Evolutionary conservation across 192 early-diverging fungal species (phyloP).

Genomic region (Linnemannia schmuckeri): DNA sequence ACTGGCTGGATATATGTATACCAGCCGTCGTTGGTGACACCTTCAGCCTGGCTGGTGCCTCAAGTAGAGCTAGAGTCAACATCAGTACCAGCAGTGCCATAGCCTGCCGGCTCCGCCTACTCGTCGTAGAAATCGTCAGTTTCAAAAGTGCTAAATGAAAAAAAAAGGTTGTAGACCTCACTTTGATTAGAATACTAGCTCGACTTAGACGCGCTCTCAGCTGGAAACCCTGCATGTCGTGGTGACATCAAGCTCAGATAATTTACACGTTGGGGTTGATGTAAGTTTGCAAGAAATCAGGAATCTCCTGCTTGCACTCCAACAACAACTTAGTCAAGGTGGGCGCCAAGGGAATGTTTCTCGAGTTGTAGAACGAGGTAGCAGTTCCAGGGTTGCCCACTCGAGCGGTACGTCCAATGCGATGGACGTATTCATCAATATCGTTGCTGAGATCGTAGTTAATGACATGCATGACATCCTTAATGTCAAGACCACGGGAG

Average conservation of each 20-base stretch:
- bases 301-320: slow-evolving; percentile 72
- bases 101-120: background rate
- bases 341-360: slow-evolving; percentile 52
- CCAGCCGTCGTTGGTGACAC: background rate
- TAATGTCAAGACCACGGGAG: slow-evolving; percentile 90
- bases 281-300: slow-evolving; percentile 59
- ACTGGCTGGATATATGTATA: background rate
- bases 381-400: slow-evolving; percentile 71
- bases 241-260: too few relatives aligned
- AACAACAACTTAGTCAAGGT: slow-evolving; percentile 62
- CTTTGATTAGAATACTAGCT: background rate
- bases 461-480: slow-evolving; percentile 89
- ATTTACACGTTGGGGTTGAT: slow-evolving; percentile 22
- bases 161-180: background rate
- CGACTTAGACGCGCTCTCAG: background rate
- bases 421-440: slow-evolving; percentile 90
- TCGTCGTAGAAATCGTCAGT: slow-evolving; percentile 26
- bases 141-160: slow-evolving; percentile 23
- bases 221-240: background rate
- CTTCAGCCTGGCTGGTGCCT: background rate
- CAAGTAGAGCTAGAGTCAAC: background rate
- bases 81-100: background rate
- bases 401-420: slow-evolving; percentile 83
- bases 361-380: slow-evolving; percentile 67
- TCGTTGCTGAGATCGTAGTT: slow-evolving; percentile 87